Base-by-base conservation (phyloP, 2,329 filamentous ascomycete species). In the Lithohypha guttulata region DNA sequence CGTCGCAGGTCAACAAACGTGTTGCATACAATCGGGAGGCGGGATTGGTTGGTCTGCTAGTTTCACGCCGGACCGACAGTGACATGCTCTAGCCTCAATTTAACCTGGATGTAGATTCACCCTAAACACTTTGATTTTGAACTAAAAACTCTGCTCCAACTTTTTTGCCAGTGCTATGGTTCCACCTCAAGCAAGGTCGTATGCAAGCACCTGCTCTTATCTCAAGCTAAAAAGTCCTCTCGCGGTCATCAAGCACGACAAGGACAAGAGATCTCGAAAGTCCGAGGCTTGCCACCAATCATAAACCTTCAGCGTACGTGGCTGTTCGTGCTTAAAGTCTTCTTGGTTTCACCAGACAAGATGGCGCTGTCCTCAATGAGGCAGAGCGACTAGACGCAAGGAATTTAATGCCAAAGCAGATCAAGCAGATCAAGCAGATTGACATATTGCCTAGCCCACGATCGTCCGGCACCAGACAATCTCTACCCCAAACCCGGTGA, bases 11-110 rank as follows among this genome's bases (percentile, higher is more conserved):
- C n/a, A n/a, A n/a, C n/a, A n/a, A n/a, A n/a, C n/a, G n/a, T n/a
- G 18, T 29, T 39, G 35, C 15, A 10, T 6, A 21, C 27, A 14
- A 20, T 14, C 26, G 13, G 9, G 10, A n/a, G n/a, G n/a, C n/a
- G 26, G 35, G 35, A 39, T 31, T 39, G 35, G 35, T 30, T 19
- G 35, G 35, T 10, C 35, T 22, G 25, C 26, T 31, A 23, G 27
- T 19, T 31, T 21, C 17, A 18, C 26, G 20, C 25, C 26, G 26
- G 26, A 28, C 14, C 23, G 15, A 19, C 23, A 19, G 34, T 37
- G 34, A 29, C 35, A 39, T 14, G 35, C 35, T 13, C 18, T 30
- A 30, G 27, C 22, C 13, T 15, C 31, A 19, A 14, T 11, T 28
- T 32, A 17, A 15, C 10, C 13, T 32, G n/a, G 29, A 15, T 15